These are phyloP conservation scores for Fusarium cyanostomum DNA, from an alignment of 2,329 filamentous ascomycete genomes.

Conservation along the genomic window DNA sequence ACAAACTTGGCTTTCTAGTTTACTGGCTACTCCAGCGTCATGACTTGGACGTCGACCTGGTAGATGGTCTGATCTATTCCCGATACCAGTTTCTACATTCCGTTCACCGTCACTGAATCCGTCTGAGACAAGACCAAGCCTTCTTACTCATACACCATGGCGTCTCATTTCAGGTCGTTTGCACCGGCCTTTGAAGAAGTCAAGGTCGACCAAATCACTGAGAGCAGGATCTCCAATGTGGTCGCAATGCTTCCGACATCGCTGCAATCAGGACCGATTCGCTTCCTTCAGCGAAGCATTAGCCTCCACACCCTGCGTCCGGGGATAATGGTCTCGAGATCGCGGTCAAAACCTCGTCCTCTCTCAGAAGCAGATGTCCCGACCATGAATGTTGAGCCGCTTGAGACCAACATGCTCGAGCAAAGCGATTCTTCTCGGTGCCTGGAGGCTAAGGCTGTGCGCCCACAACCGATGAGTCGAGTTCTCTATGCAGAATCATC, in stretches of 20 bases:
- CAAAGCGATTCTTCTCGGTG: conserved; percentile 7
- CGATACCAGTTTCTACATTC: neutral
- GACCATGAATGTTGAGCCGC: conserved; percentile 13
- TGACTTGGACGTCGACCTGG: conserved; percentile 16
- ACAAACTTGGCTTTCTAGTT: conserved; percentile 5
- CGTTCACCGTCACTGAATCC: neutral
- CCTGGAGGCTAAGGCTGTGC: conserved; percentile 9
- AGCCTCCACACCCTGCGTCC: conserved; percentile 44
- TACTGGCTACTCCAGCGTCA: conserved; percentile 5
- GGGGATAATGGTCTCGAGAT: conserved; percentile 18
- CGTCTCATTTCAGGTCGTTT: conserved; percentile 26
- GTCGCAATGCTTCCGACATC: conserved; percentile 64
- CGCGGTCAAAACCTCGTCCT: conserved; percentile 26
- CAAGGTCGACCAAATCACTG: conserved; percentile 46
- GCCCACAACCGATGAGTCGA: conserved; percentile 35
- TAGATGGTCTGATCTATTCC: conserved; percentile 1
- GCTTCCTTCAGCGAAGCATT: conserved; percentile 57
- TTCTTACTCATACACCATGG: conserved; percentile 18
- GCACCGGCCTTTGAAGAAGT: conserved; percentile 41
- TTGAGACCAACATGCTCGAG: conserved; percentile 23
- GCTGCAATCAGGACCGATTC: conserved; percentile 61
- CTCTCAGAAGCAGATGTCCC: conserved; percentile 35
- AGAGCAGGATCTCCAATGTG: conserved; percentile 56
- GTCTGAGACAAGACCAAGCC: neutral
- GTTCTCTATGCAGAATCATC: conserved; percentile 40